A percentile compares a stretch with the other conserved stretches of the same genome.
Evolutionary conservation across 129 eudicot genomes (phyloP).

Genomic region (Lactuca sativa): DNA sequence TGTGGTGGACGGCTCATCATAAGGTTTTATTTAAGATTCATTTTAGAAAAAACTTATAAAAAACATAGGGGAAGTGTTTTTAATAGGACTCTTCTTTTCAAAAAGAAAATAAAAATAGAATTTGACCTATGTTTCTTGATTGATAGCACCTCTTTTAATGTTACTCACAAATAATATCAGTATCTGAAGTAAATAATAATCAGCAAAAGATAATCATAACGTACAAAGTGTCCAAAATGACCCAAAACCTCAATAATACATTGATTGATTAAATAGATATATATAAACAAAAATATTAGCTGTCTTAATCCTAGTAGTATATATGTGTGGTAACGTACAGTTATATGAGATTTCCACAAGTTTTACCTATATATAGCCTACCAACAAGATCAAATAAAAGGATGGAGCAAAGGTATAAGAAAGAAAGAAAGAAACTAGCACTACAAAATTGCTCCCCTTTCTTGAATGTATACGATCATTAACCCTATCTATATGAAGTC

Average conservation of each 20-base stretch:
- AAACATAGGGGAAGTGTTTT: no score
- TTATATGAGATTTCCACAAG: conserved; percentile 24
- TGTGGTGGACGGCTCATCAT: no score
- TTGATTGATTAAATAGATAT: conserved; percentile 2
- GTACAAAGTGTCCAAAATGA: neutral
- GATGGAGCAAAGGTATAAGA: neutral
- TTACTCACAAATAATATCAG: neutral
- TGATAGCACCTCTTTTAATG: no score
- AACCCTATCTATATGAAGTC: conserved; percentile 21
- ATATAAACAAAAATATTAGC: conserved; percentile 10
- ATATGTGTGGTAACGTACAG: conserved; percentile 28
- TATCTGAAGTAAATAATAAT: neutral
- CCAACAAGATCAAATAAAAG: conserved; percentile 6
- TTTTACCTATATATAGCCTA: conserved; percentile 13
- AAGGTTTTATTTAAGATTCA: no score
- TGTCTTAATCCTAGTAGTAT: conserved; percentile 8
- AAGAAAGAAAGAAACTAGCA: conserved; percentile 15
- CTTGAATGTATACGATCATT: conserved; percentile 3
- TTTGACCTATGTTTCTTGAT: no score
- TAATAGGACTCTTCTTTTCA: no score
- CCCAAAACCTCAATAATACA: conserved; percentile 13
- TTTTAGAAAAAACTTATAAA: no score
- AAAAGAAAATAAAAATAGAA: no score
- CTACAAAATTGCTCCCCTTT: conserved; percentile 38
- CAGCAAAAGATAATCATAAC: neutral